Evolutionary conservation across 2,329 filamentous ascomycete species (phyloP).

Genomic region (Colletotrichum musicola): DNA sequence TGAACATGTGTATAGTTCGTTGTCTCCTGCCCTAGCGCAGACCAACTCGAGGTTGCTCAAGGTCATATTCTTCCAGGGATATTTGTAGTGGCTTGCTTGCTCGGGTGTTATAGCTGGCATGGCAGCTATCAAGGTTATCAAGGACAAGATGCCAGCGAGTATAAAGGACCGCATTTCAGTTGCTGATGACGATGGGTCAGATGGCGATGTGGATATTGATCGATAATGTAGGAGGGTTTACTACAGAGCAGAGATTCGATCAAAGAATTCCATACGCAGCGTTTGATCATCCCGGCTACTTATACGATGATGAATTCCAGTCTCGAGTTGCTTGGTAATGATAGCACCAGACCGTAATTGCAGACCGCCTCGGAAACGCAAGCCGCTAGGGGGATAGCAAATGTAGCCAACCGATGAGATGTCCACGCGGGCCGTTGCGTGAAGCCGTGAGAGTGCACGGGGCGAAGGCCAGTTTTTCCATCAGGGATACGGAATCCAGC

Average conservation of each 20-base stretch:
- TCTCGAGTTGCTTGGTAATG: not conserved
- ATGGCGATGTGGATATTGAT: not conserved
- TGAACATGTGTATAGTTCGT: conserved; percentile 25
- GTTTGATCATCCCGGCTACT: not conserved
- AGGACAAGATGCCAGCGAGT: not conserved
- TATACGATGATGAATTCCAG: not conserved
- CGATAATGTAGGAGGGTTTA: not conserved
- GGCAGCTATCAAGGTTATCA: conserved; percentile 15
- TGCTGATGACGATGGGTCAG: not conserved
- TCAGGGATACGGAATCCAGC: conserved; percentile 5
- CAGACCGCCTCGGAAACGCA: not conserved
- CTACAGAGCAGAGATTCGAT: no score
- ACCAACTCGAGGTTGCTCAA: conserved; percentile 33
- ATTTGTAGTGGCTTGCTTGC: conserved; percentile 20
- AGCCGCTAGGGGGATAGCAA: not conserved
- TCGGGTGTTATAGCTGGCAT: not conserved
- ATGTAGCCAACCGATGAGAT: conserved; percentile 29
- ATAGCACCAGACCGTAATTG: not conserved
- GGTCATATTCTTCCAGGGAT: conserved; percentile 37
- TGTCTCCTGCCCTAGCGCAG: conserved; percentile 9
- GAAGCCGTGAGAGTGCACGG: conserved; percentile 20
- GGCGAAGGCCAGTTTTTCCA: not conserved
- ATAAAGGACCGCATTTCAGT: conserved; percentile 8
- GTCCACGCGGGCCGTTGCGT: conserved; percentile 27
- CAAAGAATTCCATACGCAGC: no score